A percentile compares a stretch with the other conserved stretches of the same genome.
phyloP scores from a whole-genome alignment of 768 basidiomycete genomes.

The Pholiota conissans region DNA sequence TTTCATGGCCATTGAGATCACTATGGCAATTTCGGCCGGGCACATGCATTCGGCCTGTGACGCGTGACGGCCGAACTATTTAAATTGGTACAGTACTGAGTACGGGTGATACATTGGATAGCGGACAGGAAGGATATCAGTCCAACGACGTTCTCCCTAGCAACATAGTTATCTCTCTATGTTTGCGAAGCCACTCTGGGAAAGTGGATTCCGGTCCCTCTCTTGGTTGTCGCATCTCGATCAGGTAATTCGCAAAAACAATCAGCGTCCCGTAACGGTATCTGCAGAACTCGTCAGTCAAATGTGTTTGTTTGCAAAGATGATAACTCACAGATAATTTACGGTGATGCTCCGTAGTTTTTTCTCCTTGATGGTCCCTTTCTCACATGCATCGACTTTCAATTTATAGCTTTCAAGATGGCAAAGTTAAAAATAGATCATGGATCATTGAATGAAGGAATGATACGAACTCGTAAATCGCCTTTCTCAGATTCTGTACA shows the following conservation, averaged over 20 bases:
- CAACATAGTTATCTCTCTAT: conserved; percentile 80
- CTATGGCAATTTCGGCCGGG: no score
- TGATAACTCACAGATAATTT: conserved; percentile 74
- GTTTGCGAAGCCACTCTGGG: conserved; percentile 80
- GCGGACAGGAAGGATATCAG: conserved; percentile 33
- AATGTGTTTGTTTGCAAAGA: neutral
- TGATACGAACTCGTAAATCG: conserved; percentile 83
- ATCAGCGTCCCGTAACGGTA: conserved; percentile 91
- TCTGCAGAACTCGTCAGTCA: conserved; percentile 33
- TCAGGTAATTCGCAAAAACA: conserved; percentile 92
- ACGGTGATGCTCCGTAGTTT: conserved; percentile 76
- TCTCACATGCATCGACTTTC: conserved; percentile 81
- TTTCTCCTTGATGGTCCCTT: conserved; percentile 73
- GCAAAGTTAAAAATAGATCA: conserved; percentile 1
- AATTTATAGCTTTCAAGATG: conserved; percentile 83
- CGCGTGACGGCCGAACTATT: no score
- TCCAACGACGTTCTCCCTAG: conserved; percentile 71
- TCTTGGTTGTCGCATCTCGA: conserved; percentile 55
- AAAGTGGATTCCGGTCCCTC: conserved; percentile 52
- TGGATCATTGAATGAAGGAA: neutral
- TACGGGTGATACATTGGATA: no score
- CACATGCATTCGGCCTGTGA: no score
- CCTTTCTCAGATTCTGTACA: conserved; percentile 94
- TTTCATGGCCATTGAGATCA: no score
- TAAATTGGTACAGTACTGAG: no score